phyloP scores from a whole-genome alignment of 2,329 filamentous ascomycete genomes.

The Claviceps capensis region DNA sequence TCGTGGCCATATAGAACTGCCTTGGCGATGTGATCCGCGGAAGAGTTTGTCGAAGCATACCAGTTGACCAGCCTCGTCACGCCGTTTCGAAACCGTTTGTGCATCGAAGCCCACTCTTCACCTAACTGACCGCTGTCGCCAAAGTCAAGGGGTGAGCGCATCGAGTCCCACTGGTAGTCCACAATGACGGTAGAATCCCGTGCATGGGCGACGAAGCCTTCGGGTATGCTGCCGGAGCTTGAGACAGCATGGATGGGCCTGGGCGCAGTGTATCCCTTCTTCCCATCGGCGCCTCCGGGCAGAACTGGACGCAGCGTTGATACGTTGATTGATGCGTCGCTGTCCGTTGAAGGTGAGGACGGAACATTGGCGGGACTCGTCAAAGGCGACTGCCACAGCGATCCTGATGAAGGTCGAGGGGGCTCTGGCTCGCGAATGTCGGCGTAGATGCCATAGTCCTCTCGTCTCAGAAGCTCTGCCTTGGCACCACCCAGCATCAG shows the following conservation, averaged over 20 bases:
- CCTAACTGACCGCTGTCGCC: constrained; percentile 77
- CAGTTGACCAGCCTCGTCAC: constrained; percentile 68
- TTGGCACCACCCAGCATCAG: constrained; percentile 86
- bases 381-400: constrained; percentile 21
- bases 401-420: constrained; percentile 12
- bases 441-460: constrained; percentile 46
- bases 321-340: constrained; percentile 14
- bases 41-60: constrained; percentile 50
- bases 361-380: constrained; percentile 12
- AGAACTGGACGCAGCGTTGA: constrained; percentile 22
- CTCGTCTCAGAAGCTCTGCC: constrained; percentile 65
- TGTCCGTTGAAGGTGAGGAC: constrained; percentile 13
- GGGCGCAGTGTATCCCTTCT: constrained; percentile 55
- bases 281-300: constrained; percentile 14
- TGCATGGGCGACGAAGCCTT: constrained; percentile 81
- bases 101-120: constrained; percentile 95
- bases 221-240: constrained; percentile 64
- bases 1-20: constrained; percentile 6
- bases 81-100: constrained; percentile 72
- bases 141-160: constrained; percentile 64
- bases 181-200: constrained; percentile 72
- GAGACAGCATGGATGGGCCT: constrained; percentile 75
- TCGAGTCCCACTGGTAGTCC: constrained; percentile 96
- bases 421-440: constrained; percentile 10
- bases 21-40: constrained; percentile 37